A percentile compares a stretch with the other conserved stretches of the same genome.
Evolutionary conservation across 2,329 filamentous ascomycete genomes (phyloP).

Genomic region (Curvularia lunata): DNA sequence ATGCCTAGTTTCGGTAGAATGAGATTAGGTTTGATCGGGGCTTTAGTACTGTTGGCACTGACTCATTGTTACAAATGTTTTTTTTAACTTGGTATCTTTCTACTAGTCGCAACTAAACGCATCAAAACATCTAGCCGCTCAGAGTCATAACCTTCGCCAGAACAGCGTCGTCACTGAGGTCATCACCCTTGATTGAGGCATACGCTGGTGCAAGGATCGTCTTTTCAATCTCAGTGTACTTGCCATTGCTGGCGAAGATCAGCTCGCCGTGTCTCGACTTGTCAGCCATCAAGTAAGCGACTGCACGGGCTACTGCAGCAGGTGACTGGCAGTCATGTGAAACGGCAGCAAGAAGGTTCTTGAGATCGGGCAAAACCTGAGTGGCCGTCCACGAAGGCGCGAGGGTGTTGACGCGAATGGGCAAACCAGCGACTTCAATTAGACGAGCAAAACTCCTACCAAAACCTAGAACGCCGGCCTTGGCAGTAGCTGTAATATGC

Average conservation of each 20-base stretch:
- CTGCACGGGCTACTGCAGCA: slow-evolving; percentile 57
- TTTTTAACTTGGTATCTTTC: not conserved
- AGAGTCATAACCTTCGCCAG: slow-evolving; percentile 27
- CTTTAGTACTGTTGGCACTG: not conserved
- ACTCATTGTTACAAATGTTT: not conserved
- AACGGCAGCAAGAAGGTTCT: slow-evolving; percentile 49
- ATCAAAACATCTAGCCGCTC: slow-evolving; percentile 6
- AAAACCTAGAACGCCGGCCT: slow-evolving; percentile 63
- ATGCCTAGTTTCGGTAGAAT: not conserved
- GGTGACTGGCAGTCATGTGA: slow-evolving; percentile 51
- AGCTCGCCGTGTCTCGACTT: slow-evolving; percentile 57
- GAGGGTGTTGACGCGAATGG: slow-evolving; percentile 63
- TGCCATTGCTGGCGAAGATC: slow-evolving; percentile 58
- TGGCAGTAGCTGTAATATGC: slow-evolving; percentile 53
- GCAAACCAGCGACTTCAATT: slow-evolving; percentile 47
- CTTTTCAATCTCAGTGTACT: slow-evolving; percentile 63
- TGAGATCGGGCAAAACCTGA: slow-evolving; percentile 55
- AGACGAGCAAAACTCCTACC: slow-evolving; percentile 56
- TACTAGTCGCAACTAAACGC: not conserved
- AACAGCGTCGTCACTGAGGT: slow-evolving; percentile 29
- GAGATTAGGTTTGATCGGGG: not conserved
- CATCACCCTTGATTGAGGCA: slow-evolving; percentile 25
- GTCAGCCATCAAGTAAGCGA: slow-evolving; percentile 59
- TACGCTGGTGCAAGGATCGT: slow-evolving; percentile 31
- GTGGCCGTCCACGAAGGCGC: slow-evolving; percentile 63